A percentile compares a stretch with the other conserved stretches of the same genome.
phyloP scores from a whole-genome alignment of 1,284 basidiomycete species.

The Papiliotrema terrestris region DNA sequence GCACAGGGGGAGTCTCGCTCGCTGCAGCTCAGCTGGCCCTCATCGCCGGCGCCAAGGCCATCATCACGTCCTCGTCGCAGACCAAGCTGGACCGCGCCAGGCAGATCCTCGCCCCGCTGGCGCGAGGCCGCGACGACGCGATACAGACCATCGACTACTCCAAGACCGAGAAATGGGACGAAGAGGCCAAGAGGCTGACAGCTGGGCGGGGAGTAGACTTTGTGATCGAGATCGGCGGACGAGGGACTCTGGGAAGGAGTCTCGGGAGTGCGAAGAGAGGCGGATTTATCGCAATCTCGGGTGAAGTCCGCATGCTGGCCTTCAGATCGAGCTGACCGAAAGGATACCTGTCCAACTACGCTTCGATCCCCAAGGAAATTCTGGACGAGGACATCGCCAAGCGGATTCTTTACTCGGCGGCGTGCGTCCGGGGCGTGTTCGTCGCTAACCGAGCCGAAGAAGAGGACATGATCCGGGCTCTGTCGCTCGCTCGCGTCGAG shows the following conservation, averaged over 20 bases:
- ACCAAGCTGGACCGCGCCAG: constrained; percentile 42
- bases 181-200: constrained; percentile 40
- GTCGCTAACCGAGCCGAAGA: constrained; percentile 49
- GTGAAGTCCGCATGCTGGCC: constrained; percentile 11
- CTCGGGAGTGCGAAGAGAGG: constrained; percentile 28
- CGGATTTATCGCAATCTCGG: constrained; percentile 35
- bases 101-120: constrained; percentile 29
- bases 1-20: constrained; percentile 52
- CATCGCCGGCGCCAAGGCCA: constrained; percentile 41
- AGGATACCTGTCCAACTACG: constrained; percentile 32
- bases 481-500: constrained; percentile 43
- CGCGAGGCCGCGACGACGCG: constrained; percentile 7
- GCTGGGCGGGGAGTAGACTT: constrained; percentile 37
- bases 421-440: constrained; percentile 47
- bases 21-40: constrained; percentile 48
- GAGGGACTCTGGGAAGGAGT: constrained; percentile 32
- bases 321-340: not conserved
- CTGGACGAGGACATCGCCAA: constrained; percentile 35
- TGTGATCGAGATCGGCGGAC: constrained; percentile 44
- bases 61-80: constrained; percentile 48
- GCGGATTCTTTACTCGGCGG: constrained; percentile 28
- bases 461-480: constrained; percentile 43
- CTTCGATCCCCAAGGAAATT: constrained; percentile 22
- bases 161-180: constrained; percentile 45
- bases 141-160: constrained; percentile 40